Percentiles rank a stretch among this genome's conserved stretches.
These are phyloP conservation scores for Fragaria vesca DNA, from an alignment of 306 rosid species.

Conservation along the genomic window DNA sequence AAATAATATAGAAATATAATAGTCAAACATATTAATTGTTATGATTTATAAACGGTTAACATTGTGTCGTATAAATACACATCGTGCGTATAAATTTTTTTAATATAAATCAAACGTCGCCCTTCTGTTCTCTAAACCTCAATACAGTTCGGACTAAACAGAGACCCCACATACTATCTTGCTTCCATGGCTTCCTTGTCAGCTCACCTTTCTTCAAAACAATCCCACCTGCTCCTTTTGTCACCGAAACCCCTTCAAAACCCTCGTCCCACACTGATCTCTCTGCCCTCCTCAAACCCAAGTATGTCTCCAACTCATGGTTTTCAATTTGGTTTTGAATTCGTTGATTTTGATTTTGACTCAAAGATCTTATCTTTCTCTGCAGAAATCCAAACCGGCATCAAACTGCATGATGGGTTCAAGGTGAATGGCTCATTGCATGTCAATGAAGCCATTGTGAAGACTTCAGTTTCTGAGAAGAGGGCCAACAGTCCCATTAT, in stretches of 20 bases:
- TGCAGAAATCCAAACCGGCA: slow-evolving; percentile 28
- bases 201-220: slow-evolving; percentile 20
- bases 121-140: background rate
- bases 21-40: no score
- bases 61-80: no score
- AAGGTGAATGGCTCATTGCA: slow-evolving; percentile 42
- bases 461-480: slow-evolving; percentile 20
- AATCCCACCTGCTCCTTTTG: slow-evolving; percentile 13
- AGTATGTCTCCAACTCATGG: background rate
- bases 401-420: slow-evolving; percentile 43
- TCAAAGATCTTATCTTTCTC: slow-evolving; percentile 13
- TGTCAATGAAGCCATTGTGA: slow-evolving; percentile 19
- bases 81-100: no score
- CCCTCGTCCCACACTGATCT: slow-evolving; percentile 10
- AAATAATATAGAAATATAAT: no score
- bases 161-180: background rate
- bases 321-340: background rate
- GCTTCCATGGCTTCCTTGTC: slow-evolving; percentile 36
- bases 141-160: background rate
- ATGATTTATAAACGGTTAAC: no score
- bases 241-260: slow-evolving; percentile 15
- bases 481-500: slow-evolving; percentile 37
- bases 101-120: background rate
- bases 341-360: background rate
- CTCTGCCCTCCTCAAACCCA: background rate